These are phyloP conservation scores for Linum lewisii DNA, from an alignment of 345 rosid genomes.

Conservation along the genomic window DNA sequence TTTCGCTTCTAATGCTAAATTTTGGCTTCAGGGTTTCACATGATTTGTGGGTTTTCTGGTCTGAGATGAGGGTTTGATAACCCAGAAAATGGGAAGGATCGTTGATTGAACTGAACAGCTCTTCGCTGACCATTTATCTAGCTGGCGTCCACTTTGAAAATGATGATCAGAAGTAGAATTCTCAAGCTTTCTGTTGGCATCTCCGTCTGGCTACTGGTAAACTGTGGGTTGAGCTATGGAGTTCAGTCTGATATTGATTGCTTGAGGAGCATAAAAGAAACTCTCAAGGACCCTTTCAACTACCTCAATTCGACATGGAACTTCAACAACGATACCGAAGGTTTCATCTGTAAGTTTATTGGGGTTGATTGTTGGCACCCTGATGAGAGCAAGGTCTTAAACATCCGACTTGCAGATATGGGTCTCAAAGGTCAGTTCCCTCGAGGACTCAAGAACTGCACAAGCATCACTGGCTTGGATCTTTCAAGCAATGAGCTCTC, in stretches of 20 bases:
- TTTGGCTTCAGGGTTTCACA: constrained; percentile 19
- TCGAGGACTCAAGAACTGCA: constrained; percentile 29
- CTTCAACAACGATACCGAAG: constrained; percentile 45
- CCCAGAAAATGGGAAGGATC: too few relatives aligned
- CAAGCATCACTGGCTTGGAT: constrained; percentile 56
- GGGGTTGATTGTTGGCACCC: constrained; percentile 95
- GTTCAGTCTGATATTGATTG: constrained; percentile 38
- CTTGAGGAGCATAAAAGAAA: constrained; percentile 25
- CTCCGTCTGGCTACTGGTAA: constrained; percentile 30
- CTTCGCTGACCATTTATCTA: not conserved
- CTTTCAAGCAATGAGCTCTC: constrained; percentile 60
- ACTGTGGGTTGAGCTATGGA: constrained; percentile 31
- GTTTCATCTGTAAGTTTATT: constrained; percentile 60
- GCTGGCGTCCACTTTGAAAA: constrained; percentile 9
- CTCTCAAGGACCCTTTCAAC: constrained; percentile 40
- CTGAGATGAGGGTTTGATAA: too few relatives aligned
- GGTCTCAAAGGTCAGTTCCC: constrained; percentile 72
- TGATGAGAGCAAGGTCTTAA: constrained; percentile 72
- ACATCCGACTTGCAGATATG: constrained; percentile 49
- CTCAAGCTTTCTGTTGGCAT: constrained; percentile 13
- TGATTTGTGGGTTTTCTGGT: constrained; percentile 4
- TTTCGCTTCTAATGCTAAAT: constrained; percentile 8
- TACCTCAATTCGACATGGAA: constrained; percentile 45
- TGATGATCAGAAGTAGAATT: constrained; percentile 22
- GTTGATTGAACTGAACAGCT: not conserved